phyloP scores from a whole-genome alignment of 768 basidiomycete genomes.

The Sarcodon aspratus region DNA sequence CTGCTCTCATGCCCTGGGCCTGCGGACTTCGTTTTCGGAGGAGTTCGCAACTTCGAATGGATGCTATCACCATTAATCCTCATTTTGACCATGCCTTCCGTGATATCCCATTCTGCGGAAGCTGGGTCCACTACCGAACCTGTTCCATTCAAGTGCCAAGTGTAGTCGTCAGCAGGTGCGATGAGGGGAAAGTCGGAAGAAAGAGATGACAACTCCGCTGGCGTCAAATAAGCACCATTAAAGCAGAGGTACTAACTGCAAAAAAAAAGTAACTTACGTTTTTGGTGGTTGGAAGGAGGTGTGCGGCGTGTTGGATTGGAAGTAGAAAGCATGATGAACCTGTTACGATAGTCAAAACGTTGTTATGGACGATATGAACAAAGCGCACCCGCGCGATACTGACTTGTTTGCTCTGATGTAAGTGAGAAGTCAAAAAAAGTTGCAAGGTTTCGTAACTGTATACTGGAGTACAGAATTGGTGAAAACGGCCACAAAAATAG shows the following conservation, averaged over 20 bases:
- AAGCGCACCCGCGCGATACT: no score
- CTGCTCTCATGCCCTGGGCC: conserved; percentile 46
- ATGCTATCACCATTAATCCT: conserved; percentile 56
- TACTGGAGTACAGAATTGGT: no score
- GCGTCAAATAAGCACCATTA: not conserved
- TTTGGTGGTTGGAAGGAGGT: conserved; percentile 2
- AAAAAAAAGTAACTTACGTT: conserved; percentile 8
- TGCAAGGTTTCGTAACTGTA: no score
- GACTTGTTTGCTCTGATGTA: no score
- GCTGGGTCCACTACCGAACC: conserved; percentile 55
- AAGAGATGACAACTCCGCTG: conserved; percentile 13
- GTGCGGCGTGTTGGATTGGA: not conserved
- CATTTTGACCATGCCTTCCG: conserved; percentile 63
- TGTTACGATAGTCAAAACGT: not conserved
- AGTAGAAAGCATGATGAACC: not conserved
- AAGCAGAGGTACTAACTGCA: not conserved
- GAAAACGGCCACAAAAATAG: no score
- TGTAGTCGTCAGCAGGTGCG: conserved; percentile 26
- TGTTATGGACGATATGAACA: no score
- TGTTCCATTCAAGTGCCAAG: conserved; percentile 55
- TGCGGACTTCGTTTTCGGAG: conserved; percentile 54
- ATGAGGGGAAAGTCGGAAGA: conserved; percentile 27
- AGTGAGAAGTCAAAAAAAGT: no score
- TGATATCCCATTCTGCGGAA: conserved; percentile 56
- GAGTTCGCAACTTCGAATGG: conserved; percentile 45